Conservation (phyloP, 2,329 filamentous ascomycete genomes). For the Tympanopsis confertula region DNA sequence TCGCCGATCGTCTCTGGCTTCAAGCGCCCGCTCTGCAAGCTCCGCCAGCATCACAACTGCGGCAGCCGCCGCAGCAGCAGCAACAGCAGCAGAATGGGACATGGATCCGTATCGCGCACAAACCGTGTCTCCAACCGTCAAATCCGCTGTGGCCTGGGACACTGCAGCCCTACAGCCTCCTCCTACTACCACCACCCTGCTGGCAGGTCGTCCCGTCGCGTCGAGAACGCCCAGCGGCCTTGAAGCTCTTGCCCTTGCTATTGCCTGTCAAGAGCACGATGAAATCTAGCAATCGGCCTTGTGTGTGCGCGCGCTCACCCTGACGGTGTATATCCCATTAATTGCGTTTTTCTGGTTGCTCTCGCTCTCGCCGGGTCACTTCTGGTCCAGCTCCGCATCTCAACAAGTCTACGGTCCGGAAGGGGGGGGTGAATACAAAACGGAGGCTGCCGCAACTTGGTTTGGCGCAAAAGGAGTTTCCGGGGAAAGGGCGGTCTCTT, state of each 20-base stretch:
- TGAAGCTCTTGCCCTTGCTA: constrained; percentile 40
- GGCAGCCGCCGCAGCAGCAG: background rate
- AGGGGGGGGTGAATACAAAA: too few relatives aligned
- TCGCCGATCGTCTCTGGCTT: background rate
- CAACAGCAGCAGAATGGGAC: background rate
- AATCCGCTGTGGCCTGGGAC: background rate
- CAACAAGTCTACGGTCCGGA: too few relatives aligned
- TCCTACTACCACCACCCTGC: background rate
- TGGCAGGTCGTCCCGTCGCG: background rate
- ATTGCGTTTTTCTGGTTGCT: too few relatives aligned
- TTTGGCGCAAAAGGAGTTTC: too few relatives aligned
- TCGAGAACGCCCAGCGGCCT: constrained; percentile 29
- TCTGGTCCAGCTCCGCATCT: too few relatives aligned
- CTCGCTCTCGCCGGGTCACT: too few relatives aligned
- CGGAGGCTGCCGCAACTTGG: too few relatives aligned
- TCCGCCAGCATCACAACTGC: background rate
- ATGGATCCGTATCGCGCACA: background rate
- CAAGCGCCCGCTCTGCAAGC: background rate
- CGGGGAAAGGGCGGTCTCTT: too few relatives aligned
- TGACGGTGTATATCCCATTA: constrained; percentile 6
- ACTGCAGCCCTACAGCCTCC: too few relatives aligned
- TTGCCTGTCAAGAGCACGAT: constrained; percentile 36
- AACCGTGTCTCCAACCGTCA: background rate
- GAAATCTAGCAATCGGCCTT: constrained; percentile 11
- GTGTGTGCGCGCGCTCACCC: constrained; percentile 6